Conservation (phyloP, 164 flowering plant species). For the Berberis thunbergii region DNA sequence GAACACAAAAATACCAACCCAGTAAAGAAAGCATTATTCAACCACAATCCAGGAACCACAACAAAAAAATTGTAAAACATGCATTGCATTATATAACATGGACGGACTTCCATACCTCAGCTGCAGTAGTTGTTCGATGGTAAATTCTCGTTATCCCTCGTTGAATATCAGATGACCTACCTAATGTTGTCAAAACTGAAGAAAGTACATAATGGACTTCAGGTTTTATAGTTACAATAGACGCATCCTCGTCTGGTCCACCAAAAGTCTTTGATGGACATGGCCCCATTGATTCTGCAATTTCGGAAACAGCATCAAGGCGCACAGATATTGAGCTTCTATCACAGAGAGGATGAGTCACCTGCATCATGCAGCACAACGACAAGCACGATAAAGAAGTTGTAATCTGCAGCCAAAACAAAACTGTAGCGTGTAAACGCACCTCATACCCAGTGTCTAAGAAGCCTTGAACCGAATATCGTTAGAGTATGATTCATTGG, state of each 20-base stretch:
- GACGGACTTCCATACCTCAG: conserved; percentile 48
- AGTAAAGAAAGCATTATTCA: no score
- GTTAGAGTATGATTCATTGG: conserved; percentile 74
- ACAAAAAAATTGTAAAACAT: background rate
- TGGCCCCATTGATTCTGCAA: conserved; percentile 63
- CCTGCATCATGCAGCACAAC: conserved; percentile 33
- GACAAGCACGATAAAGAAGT: conserved; percentile 8
- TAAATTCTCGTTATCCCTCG: conserved; percentile 92
- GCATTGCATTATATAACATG: no score
- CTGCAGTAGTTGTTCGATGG: conserved; percentile 72
- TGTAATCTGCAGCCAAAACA: background rate
- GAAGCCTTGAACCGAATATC: conserved; percentile 79
- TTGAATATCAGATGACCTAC: conserved; percentile 71
- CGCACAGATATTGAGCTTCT: conserved; percentile 72
- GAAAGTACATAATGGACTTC: conserved; percentile 43
- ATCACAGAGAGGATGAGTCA: conserved; percentile 84
- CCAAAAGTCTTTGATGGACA: conserved; percentile 16
- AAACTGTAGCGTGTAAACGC: conserved; percentile 6
- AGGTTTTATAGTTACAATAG: conserved; percentile 15
- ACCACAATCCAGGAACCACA: background rate
- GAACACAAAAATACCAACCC: no score
- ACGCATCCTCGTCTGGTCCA: conserved; percentile 24
- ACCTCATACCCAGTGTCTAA: conserved; percentile 84
- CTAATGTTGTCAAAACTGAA: conserved; percentile 56
- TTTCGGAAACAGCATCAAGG: conserved; percentile 93